Conservation (phyloP, 176 grass and related monocot species). For the Poa annua region DNA sequence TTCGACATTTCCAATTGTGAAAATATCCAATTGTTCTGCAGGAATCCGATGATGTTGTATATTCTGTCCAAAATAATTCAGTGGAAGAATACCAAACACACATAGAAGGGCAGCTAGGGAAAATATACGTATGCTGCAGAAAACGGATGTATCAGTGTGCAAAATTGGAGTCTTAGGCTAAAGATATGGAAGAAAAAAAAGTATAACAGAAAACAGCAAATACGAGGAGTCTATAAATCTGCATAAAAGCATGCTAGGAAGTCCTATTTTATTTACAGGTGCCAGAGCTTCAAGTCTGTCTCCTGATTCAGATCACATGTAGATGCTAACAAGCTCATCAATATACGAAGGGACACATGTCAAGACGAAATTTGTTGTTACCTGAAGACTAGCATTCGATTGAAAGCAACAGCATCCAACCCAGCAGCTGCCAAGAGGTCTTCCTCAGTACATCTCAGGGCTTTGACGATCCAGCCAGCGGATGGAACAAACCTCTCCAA, state of each 20-base stretch:
- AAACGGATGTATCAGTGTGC: constrained; percentile 29
- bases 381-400: constrained; percentile 84
- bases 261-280: background rate
- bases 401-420: constrained; percentile 89
- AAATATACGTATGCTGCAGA: constrained; percentile 84
- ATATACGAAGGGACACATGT: constrained; percentile 2
- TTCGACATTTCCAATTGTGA: constrained; percentile 78
- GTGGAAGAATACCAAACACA: constrained; percentile 74
- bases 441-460: constrained; percentile 77
- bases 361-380: constrained; percentile 32
- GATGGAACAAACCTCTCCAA: constrained; percentile 88
- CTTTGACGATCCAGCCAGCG: constrained; percentile 85
- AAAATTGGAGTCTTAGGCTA: background rate
- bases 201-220: background rate
- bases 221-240: background rate
- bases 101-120: constrained; percentile 84
- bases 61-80: constrained; percentile 88
- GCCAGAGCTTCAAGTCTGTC: background rate
- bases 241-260: background rate
- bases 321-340: constrained; percentile 3
- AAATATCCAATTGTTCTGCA: constrained; percentile 71
- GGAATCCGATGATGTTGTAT: constrained; percentile 57
- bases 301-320: background rate
- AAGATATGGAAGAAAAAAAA: background rate
- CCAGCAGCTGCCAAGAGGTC: constrained; percentile 76